Evolutionary conservation across 345 rosid species (phyloP), one percentile per base, ranked within the genome.

Genomic region (Citropsis articulata): DNA sequence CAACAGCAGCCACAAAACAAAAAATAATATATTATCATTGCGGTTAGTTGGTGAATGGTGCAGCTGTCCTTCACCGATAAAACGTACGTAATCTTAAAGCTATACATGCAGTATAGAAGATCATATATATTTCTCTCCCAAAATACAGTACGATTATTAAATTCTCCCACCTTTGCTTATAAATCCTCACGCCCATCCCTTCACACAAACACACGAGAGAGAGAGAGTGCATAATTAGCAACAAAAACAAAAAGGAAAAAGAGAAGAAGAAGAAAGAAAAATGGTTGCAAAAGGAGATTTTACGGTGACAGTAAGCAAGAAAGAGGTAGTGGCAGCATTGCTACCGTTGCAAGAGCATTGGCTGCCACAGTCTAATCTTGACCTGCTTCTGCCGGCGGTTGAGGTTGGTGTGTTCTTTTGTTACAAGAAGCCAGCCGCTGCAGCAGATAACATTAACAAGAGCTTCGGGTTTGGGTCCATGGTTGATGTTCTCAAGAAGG

Each of bases 281-380:
- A 80, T 75, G 82, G 69, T 48, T n/a, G 69, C 75, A 33, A 69
- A 45, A 25, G 75, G 70, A 57, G 88, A 68, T 28, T 85, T 86
- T 75, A 79, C 71, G 22, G 85, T 86, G 81, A 85, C 73, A 6
- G 74, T 89, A 78, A 80, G 59, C 60, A 87, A 77, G 86, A 83
- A 72, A 73, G 93, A 90, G 66, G 73, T 87, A 77, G 91, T 95
- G 83, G 86, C 97, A 18, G 86, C 98, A 8, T 85, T 75, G 69
- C 84, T 90, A 5, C 97, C 98, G 31, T 53, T 88, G 73, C 98
- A 89, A 75, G 86, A 90, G 66, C 97, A 91, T 61, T 89, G 98
- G 97, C 87, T 94, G 53, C 98, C 95, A 7, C 83, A 88, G 71
- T 93, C 98, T 25, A 94, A 93, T 89, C 91, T 94, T 4, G 98